A percentile compares a stretch with the other conserved stretches of the same genome.
phyloP scores from a whole-genome alignment of 2,329 filamentous ascomycete genomes.

The Cordyceps tenuipes region DNA sequence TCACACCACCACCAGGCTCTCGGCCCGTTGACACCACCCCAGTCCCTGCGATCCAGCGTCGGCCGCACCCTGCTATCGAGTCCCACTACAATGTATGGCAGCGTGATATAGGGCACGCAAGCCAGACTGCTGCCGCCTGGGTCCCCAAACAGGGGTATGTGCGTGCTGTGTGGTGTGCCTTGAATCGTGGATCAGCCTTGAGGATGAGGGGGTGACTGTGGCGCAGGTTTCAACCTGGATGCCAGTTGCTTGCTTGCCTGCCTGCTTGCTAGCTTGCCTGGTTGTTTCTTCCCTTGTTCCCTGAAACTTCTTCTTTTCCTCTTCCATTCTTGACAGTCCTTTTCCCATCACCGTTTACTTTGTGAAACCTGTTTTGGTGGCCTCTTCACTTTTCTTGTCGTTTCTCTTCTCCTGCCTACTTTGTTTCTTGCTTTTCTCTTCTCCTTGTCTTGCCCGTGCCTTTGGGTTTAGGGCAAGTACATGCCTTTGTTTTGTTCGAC shows the following conservation, averaged over 20 bases:
- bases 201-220: background rate
- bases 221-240: background rate
- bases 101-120: constrained; percentile 5
- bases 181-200: constrained; percentile 1
- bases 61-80: constrained; percentile 5
- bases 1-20: constrained; percentile 19
- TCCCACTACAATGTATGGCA: constrained; percentile 9
- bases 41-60: constrained; percentile 7
- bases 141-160: background rate
- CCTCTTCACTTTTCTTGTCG: background rate
- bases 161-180: background rate
- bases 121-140: background rate
- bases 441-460: background rate
- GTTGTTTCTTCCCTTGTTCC: background rate
- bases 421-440: background rate
- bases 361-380: constrained; percentile 6
- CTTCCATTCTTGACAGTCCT: background rate
- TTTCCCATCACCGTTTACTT: background rate
- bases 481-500: background rate
- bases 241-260: background rate
- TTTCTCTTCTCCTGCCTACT: constrained; percentile 2
- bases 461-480: background rate
- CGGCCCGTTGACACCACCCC: constrained; percentile 11
- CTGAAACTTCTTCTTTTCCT: background rate
- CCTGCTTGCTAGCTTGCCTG: background rate